Evolutionary conservation across 768 basidiomycete species (phyloP).

Genomic region (Lactifluus pinguis): DNA sequence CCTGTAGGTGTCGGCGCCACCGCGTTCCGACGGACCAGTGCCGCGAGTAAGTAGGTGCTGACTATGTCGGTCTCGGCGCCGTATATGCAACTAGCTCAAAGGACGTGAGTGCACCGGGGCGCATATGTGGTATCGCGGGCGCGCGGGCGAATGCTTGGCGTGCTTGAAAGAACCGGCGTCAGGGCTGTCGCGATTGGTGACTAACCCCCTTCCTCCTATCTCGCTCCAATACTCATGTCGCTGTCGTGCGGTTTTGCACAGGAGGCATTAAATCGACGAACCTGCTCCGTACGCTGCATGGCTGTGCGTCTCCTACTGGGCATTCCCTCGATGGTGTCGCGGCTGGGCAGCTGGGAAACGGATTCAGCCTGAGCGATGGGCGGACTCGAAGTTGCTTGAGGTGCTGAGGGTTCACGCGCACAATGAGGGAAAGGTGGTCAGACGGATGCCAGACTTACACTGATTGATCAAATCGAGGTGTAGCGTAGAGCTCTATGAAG

Average conservation of each 20-base stretch:
- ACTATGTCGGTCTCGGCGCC: constrained; percentile 86
- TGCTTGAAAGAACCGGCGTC: constrained; percentile 52
- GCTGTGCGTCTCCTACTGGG: constrained; percentile 48
- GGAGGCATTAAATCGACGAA: constrained; percentile 84
- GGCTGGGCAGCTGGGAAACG: constrained; percentile 81
- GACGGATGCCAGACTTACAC: constrained; percentile 76
- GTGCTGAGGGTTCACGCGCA: constrained; percentile 63
- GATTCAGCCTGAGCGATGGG: constrained; percentile 74
- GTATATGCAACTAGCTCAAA: constrained; percentile 80
- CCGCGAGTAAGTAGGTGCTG: constrained; percentile 68
- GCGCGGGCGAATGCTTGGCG: constrained; percentile 63
- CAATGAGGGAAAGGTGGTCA: constrained; percentile 91
- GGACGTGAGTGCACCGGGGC: constrained; percentile 45
- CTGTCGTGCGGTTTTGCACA: constrained; percentile 26
- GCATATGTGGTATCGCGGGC: constrained; percentile 59
- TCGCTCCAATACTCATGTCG: neutral
- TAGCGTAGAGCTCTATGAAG: too few relatives aligned
- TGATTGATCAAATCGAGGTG: neutral
- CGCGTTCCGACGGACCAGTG: constrained; percentile 50
- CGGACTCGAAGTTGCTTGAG: constrained; percentile 47
- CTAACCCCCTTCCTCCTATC: neutral
- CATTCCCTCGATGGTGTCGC: constrained; percentile 73
- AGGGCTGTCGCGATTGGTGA: constrained; percentile 82
- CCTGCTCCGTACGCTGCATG: constrained; percentile 65
- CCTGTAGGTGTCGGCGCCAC: constrained; percentile 91